These are phyloP conservation scores for Alternaria dauci DNA, from an alignment of 2,329 filamentous ascomycete species.

Conservation along the genomic window DNA sequence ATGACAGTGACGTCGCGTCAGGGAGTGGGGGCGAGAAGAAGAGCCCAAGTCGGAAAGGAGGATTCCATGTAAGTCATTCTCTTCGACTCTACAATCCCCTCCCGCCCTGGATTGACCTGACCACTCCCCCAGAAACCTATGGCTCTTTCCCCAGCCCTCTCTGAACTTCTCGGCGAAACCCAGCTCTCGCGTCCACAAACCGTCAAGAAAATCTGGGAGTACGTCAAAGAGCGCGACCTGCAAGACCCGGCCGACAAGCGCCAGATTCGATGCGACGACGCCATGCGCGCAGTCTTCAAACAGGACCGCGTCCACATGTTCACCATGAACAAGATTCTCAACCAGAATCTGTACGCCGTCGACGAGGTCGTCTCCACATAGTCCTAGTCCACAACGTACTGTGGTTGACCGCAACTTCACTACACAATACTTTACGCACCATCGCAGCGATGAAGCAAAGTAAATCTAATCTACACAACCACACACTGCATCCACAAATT, in stretches of 20 bases:
- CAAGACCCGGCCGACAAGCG: constrained; percentile 93
- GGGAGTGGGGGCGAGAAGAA: constrained; percentile 69
- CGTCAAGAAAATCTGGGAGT: constrained; percentile 95
- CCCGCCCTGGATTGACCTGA: constrained; percentile 45
- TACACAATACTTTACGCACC: not conserved
- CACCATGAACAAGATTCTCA: constrained; percentile 97
- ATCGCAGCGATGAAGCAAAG: not conserved
- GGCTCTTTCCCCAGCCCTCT: constrained; percentile 73
- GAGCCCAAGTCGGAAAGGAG: constrained; percentile 78
- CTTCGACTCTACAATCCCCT: not conserved
- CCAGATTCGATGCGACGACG: constrained; percentile 91
- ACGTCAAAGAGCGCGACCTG: constrained; percentile 87
- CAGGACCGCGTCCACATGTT: constrained; percentile 96
- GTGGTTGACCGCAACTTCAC: not conserved
- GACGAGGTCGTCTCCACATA: constrained; percentile 63
- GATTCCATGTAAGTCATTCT: constrained; percentile 75
- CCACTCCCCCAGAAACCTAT: constrained; percentile 69
- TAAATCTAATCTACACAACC: constrained; percentile 5
- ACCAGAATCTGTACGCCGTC: constrained; percentile 84
- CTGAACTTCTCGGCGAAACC: constrained; percentile 73
- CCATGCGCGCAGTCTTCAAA: constrained; percentile 92
- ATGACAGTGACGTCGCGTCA: constrained; percentile 78
- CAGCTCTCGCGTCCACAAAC: constrained; percentile 94
- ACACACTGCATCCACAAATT: not conserved
- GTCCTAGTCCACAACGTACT: not conserved